Conservation (phyloP, 2,329 filamentous ascomycete species). For the Alternaria rosae region DNA sequence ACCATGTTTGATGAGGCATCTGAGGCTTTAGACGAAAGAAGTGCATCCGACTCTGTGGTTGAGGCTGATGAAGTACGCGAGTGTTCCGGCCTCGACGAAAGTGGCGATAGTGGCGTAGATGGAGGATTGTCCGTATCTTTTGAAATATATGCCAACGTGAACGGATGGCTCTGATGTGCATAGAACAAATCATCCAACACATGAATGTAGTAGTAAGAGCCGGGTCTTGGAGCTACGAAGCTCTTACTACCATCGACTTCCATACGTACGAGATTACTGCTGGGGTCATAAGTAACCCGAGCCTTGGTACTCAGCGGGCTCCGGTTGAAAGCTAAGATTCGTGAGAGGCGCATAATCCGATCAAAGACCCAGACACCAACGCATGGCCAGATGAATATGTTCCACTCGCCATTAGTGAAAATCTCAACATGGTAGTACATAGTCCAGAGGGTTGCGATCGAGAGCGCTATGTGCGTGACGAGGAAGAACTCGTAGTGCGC, state of each 20-base stretch:
- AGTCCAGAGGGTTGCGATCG: conserved; percentile 55
- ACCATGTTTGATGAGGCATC: conserved; percentile 39
- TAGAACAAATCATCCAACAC: conserved; percentile 55
- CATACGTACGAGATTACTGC: conserved; percentile 57
- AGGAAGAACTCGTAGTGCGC: conserved; percentile 57
- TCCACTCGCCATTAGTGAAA: conserved; percentile 57
- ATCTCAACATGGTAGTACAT: conserved; percentile 65
- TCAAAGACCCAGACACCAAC: conserved; percentile 61
- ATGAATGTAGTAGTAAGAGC: conserved; percentile 61
- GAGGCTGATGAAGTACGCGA: conserved; percentile 16
- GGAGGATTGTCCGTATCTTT: conserved; percentile 3
- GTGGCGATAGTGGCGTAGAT: conserved; percentile 16
- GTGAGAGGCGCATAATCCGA: conserved; percentile 55
- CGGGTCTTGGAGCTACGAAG: conserved; percentile 50
- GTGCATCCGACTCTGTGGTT: conserved; percentile 41
- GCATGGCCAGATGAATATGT: conserved; percentile 60
- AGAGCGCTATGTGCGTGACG: conserved; percentile 54
- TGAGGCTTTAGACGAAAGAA: conserved; percentile 21
- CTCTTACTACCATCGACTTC: conserved; percentile 51
- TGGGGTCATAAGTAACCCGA: conserved; percentile 53
- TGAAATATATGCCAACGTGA: conserved; percentile 43
- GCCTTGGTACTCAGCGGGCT: conserved; percentile 47
- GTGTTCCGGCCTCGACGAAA: conserved; percentile 14
- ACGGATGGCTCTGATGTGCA: conserved; percentile 59
- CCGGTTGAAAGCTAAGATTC: conserved; percentile 56